Conservation (phyloP, 768 basidiomycete genomes). For the Leucosporidium scottii region DNA sequence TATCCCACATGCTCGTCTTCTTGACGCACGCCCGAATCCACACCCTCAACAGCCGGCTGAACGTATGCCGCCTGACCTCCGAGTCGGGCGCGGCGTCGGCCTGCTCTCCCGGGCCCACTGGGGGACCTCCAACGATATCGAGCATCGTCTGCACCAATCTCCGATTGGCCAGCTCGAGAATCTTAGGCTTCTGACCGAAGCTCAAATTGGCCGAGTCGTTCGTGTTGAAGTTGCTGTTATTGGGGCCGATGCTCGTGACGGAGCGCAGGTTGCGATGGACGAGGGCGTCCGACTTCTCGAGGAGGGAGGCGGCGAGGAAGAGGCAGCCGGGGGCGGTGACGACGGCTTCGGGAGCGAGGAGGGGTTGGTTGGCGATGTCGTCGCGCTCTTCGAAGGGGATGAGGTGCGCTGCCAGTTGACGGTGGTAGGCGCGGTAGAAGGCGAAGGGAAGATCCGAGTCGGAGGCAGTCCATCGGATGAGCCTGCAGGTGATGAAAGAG, state of each 20-base stretch:
- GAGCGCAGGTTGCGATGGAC: slow-evolving; percentile 48
- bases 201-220: slow-evolving; percentile 45
- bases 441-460: slow-evolving; percentile 48
- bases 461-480: slow-evolving; percentile 47
- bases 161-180: slow-evolving; percentile 47
- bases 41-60: slow-evolving; percentile 43
- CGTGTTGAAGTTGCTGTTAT: slow-evolving; percentile 39
- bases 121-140: slow-evolving; percentile 39
- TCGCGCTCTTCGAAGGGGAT: slow-evolving; percentile 20
- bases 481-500: slow-evolving; percentile 40
- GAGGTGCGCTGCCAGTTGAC: slow-evolving; percentile 42
- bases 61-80: slow-evolving; percentile 34
- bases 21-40: slow-evolving; percentile 44
- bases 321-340: slow-evolving; percentile 46
- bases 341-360: slow-evolving; percentile 23
- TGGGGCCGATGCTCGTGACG: slow-evolving; percentile 44
- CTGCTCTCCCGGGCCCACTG: background rate
- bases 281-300: slow-evolving; percentile 46
- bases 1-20: slow-evolving; percentile 45
- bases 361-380: background rate
- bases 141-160: slow-evolving; percentile 44
- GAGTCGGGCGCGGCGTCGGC: slow-evolving; percentile 20
- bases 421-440: slow-evolving; percentile 48
- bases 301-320: slow-evolving; percentile 45
- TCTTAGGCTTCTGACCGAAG: slow-evolving; percentile 46